Percentiles rank a stretch among this genome's conserved stretches.
Evolutionary conservation across 306 rosid genomes (phyloP).

Genomic region (Vigna unguiculata): DNA sequence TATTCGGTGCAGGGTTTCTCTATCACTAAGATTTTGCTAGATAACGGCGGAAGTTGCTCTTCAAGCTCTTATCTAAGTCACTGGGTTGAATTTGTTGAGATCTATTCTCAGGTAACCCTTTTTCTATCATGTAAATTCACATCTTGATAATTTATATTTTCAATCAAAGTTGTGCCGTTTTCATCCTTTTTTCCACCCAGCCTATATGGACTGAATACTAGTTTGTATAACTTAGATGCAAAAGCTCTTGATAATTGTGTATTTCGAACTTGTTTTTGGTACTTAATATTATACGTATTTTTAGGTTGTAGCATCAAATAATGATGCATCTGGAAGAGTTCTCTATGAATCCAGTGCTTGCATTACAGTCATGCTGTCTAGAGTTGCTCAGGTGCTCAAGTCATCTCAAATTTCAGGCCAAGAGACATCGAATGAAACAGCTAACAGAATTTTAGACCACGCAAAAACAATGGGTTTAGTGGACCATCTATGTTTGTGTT

Average conservation of each 20-base stretch:
- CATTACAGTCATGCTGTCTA: slow-evolving; percentile 73
- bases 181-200: too few species aligned
- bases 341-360: slow-evolving; percentile 82
- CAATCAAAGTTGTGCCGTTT: too few species aligned
- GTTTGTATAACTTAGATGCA: slow-evolving; percentile 1
- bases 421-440: slow-evolving; percentile 56
- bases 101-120: slow-evolving; percentile 79
- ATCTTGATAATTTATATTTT: slow-evolving; percentile 22
- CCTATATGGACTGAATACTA: too few species aligned
- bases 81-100: slow-evolving; percentile 77
- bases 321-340: slow-evolving; percentile 78
- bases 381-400: slow-evolving; percentile 68
- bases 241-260: slow-evolving; percentile 14
- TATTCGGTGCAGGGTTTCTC: slow-evolving; percentile 76
- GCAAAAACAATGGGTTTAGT: slow-evolving; percentile 82
- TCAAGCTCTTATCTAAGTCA: slow-evolving; percentile 69
- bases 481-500: slow-evolving; percentile 80
- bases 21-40: slow-evolving; percentile 73
- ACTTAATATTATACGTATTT: slow-evolving; percentile 48
- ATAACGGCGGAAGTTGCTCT: slow-evolving; percentile 58
- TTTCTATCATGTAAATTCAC: slow-evolving; percentile 34
- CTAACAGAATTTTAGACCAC: slow-evolving; percentile 73
- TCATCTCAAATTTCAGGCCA: slow-evolving; percentile 59
- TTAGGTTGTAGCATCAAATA: slow-evolving; percentile 73
- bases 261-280: slow-evolving; percentile 39